Conservation (phyloP, 2,329 filamentous ascomycete genomes). For the Colletotrichum gigasporum region DNA sequence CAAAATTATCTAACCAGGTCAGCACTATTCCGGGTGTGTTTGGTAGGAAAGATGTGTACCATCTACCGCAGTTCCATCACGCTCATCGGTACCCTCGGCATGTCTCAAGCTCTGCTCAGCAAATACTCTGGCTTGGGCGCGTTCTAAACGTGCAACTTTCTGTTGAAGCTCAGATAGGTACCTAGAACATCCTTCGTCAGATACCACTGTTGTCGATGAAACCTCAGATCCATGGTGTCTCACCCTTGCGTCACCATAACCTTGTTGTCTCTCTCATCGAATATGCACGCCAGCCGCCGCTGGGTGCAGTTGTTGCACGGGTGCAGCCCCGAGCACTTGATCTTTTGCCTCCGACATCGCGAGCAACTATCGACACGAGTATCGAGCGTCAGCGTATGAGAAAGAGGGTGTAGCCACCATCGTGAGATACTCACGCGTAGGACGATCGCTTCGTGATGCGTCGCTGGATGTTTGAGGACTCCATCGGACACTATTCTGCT, state of each 20-base stretch:
- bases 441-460: constrained; percentile 22
- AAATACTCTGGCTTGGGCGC: constrained; percentile 1
- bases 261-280: constrained; percentile 25
- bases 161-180: constrained; percentile 19
- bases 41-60: background rate
- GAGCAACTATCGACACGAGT: constrained; percentile 1
- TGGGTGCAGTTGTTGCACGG: constrained; percentile 27
- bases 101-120: constrained; percentile 4
- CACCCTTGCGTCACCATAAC: constrained; percentile 27
- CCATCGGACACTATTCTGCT: background rate
- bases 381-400: background rate
- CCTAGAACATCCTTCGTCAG: background rate
- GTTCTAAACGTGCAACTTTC: constrained; percentile 13
- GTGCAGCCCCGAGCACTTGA: constrained; percentile 26
- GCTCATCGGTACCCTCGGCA: background rate
- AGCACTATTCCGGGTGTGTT: background rate
- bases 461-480: constrained; percentile 21
- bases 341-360: constrained; percentile 28
- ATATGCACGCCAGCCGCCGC: constrained; percentile 21
- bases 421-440: constrained; percentile 2
- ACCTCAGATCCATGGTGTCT: background rate
- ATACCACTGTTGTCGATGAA: background rate
- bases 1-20: background rate
- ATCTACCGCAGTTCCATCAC: background rate
- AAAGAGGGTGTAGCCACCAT: background rate